Evolutionary conservation across 2,329 filamentous ascomycete genomes (phyloP).

Genomic region (Epichloe sibirici): DNA sequence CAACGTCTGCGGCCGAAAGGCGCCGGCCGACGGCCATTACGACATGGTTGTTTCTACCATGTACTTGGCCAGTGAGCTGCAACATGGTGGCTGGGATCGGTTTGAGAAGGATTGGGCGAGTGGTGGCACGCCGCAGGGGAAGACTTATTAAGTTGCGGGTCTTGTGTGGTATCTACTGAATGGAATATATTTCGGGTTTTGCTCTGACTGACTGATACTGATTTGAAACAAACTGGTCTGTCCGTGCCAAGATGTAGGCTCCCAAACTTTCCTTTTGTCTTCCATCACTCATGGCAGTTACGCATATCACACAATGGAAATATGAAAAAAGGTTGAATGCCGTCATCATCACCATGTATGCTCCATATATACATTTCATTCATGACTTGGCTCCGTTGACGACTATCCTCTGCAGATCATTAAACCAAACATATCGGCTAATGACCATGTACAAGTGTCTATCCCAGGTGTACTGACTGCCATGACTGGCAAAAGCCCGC

Average conservation of each 20-base stretch:
- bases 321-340: neutral
- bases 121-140: conserved; percentile 13
- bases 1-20: conserved; percentile 40
- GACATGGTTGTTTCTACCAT: conserved; percentile 43
- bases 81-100: conserved; percentile 38
- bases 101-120: conserved; percentile 40
- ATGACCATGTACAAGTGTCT: conserved; percentile 26
- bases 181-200: too few relatives aligned
- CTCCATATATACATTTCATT: neutral
- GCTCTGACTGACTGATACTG: too few relatives aligned
- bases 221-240: too few relatives aligned
- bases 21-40: conserved; percentile 40
- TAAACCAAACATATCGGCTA: conserved; percentile 30
- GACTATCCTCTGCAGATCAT: conserved; percentile 13
- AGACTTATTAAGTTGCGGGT: conserved; percentile 16
- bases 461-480: conserved; percentile 29
- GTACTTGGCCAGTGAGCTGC: conserved; percentile 38
- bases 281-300: too few relatives aligned
- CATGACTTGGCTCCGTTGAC: neutral
- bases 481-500: conserved; percentile 24
- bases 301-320: neutral
- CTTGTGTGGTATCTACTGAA: too few relatives aligned
- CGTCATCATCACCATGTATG: neutral
- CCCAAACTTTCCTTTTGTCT: neutral
- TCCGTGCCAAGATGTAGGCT: neutral